Evolutionary conservation across 192 early-diverging fungal species (phyloP).

Genomic region (Rhizoclosmatium sp.): DNA sequence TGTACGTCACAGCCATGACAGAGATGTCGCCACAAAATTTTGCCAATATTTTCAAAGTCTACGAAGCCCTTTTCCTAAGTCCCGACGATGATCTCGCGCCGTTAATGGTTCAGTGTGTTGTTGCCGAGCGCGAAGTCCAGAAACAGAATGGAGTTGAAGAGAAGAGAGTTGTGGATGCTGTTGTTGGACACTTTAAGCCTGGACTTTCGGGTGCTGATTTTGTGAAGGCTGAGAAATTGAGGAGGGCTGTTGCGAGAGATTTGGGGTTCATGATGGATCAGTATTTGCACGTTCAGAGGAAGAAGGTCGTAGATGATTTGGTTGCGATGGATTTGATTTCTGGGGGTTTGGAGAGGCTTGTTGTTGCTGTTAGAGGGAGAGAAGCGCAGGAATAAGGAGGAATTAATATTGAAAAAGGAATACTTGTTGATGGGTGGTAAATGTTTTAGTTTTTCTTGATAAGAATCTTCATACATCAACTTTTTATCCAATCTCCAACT

Average conservation of each 20-base stretch:
- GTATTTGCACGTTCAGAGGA: not conserved
- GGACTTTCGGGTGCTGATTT: conserved; percentile 8
- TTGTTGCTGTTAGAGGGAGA: too few relatives aligned
- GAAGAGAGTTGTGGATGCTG: conserved; percentile 28
- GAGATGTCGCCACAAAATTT: conserved; percentile 12
- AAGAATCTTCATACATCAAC: too few relatives aligned
- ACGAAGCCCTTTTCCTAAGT: not conserved
- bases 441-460: too few relatives aligned
- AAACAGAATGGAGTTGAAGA: not conserved
- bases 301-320: too few relatives aligned
- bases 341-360: too few relatives aligned
- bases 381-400: too few relatives aligned
- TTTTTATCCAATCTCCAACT: too few relatives aligned
- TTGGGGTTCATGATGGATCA: conserved; percentile 17
- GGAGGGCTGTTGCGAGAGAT: conserved; percentile 25
- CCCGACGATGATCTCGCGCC: conserved; percentile 33
- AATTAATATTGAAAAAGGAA: too few relatives aligned
- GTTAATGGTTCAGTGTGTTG: conserved; percentile 16
- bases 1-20: conserved; percentile 35
- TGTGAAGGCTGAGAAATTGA: conserved; percentile 1
- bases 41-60: conserved; percentile 18
- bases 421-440: too few relatives aligned
- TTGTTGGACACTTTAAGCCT: not conserved
- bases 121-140: conserved; percentile 12
- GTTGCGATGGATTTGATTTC: too few relatives aligned